Base-by-base conservation (phyloP, 2,329 filamentous ascomycete genomes). In the Stemphylium vesicarium region DNA sequence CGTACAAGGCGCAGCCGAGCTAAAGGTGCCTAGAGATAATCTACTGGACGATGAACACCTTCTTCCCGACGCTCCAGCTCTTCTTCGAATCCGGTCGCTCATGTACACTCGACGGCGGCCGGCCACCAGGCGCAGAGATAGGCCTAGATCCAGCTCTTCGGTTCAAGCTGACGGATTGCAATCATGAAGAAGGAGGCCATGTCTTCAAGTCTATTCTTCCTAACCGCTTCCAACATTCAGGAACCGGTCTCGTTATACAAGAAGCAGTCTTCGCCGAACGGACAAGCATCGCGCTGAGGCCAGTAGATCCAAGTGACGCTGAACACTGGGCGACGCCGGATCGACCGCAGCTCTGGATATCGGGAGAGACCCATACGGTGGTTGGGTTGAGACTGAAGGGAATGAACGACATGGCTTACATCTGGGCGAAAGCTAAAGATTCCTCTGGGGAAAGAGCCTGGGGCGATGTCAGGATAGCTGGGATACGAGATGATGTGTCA, bases 61-160 rank as follows among this genome's bases (percentile, higher is more conserved):
- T 72, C 60, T 70, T 70, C 44, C 62, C 69, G 1, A 59, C 60
- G n/a, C 38, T 73, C 0, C 70, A 72, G 47, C 52, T 72, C 15
- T 72, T 70, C 52, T 71, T 71, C 45, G 64, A 63, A 35, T 73
- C 69, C 13, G 67, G 68, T 4, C 57, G 56, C 8, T 69, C 68
- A 0, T 69, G 63, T 50, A 67, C 60, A 2, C 68, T 73, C 26
- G 62, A 68, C 13, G 58, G 60, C 9, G 47, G 56, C 9, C 42
- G 42, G 10, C 57, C 63, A 12, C 48, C 61, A 11, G 54, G 50
- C 26, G 62, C 63, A 4, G 31, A 29, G 6, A 24, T 72, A 26
- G 65, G 63, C 31, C 50, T 72, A n/a, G 70, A 73, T 40, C 54
- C 59, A 2, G 38, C 44, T 10, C 66, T 73, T 10, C 65, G 62